These are phyloP conservation scores for Colletotrichum melonis DNA, from an alignment of 2,329 filamentous ascomycete genomes.

Conservation along the genomic window DNA sequence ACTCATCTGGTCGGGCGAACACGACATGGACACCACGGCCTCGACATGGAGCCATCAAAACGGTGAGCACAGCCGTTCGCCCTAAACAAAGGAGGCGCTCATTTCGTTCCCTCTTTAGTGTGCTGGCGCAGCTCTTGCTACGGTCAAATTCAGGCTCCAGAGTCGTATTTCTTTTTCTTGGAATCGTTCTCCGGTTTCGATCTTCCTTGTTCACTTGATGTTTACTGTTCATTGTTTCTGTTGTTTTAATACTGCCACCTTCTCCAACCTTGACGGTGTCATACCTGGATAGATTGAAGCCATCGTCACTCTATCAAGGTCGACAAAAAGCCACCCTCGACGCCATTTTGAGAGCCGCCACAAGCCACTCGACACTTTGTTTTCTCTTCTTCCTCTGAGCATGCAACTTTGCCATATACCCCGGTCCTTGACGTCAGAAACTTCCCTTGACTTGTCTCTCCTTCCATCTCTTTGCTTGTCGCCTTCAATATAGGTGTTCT, in stretches of 20 bases:
- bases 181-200: neutral
- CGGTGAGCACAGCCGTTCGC: neutral
- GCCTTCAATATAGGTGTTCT: neutral
- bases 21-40: neutral
- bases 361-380: too few species aligned
- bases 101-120: neutral
- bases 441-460: neutral
- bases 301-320: too few species aligned
- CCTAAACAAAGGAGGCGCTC: neutral
- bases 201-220: neutral
- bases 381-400: neutral
- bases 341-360: too few species aligned
- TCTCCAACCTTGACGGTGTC: too few species aligned
- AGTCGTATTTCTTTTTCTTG: neutral
- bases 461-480: neutral
- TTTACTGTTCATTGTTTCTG: neutral
- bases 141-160: neutral
- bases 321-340: too few species aligned
- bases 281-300: too few species aligned
- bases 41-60: conserved; percentile 17
- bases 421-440: neutral
- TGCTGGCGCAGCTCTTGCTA: neutral
- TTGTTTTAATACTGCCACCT: too few species aligned
- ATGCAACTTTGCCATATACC: neutral
- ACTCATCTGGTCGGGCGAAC: neutral